Evolutionary conservation across 192 early-diverging fungal species (phyloP).

Genomic region (Coemansia sp.): DNA sequence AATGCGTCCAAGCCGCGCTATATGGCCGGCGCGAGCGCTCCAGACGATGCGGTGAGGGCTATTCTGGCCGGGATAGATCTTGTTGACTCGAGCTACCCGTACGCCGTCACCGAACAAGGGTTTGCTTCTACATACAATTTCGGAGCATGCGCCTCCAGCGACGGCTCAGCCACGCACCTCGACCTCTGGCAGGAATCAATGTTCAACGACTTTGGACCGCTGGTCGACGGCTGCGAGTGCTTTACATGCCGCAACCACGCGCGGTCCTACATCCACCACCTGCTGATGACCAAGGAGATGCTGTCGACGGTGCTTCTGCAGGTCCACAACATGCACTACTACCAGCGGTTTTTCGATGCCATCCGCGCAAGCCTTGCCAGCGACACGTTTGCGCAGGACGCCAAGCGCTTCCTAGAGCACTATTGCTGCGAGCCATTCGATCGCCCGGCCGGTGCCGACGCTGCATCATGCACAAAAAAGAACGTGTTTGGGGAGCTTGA

Average conservation of each 20-base stretch:
- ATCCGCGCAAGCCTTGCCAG: conserved; percentile 39
- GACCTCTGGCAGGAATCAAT: conserved; percentile 63
- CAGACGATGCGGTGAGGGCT: conserved; percentile 40
- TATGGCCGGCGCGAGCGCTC: conserved; percentile 50
- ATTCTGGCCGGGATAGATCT: conserved; percentile 63
- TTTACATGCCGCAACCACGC: conserved; percentile 67
- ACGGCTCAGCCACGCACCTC: conserved; percentile 11
- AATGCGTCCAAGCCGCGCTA: conserved; percentile 39
- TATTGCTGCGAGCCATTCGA: conserved; percentile 11
- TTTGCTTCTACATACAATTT: conserved; percentile 64
- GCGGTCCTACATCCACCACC: conserved; percentile 73
- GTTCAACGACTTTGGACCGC: conserved; percentile 61
- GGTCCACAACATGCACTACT: conserved; percentile 56
- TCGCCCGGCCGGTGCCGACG: background rate
- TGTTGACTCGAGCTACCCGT: conserved; percentile 71
- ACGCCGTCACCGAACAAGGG: conserved; percentile 64
- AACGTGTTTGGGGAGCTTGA: conserved; percentile 42
- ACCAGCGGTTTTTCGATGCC: conserved; percentile 42
- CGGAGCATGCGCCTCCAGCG: background rate
- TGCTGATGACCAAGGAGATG: conserved; percentile 75
- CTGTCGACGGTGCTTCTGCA: conserved; percentile 72
- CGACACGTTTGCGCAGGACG: conserved; percentile 31
- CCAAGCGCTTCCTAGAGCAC: conserved; percentile 23
- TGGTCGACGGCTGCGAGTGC: conserved; percentile 65
- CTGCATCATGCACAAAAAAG: background rate